Base-by-base conservation (phyloP, 2,329 filamentous ascomycete species). In the Epichloe hybrida region DNA sequence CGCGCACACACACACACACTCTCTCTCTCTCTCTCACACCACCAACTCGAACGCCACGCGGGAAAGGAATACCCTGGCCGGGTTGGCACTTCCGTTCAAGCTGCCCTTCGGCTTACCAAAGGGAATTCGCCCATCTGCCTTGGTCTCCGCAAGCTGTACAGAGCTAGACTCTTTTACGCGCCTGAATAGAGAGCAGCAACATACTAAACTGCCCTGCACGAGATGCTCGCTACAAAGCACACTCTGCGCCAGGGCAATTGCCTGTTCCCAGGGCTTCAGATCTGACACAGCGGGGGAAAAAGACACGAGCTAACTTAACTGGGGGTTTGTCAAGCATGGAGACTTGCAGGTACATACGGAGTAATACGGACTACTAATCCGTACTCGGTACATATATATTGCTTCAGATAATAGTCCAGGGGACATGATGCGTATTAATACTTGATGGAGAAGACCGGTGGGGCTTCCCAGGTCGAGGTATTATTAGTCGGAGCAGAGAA, bases 21-120 rank as follows among this genome's bases (percentile, higher is more conserved):
- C 44, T 36, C 48, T 31, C 48, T 43, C 52, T 7, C 6, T 3
- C 7, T 27, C 23, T 27, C 31, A 34, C 43, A 9, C 41, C 50
- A 45, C 42, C 23, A 36, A 7, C 35, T 49, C 42, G 20, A 17
- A 46, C 53, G 52, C 53, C 53, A 55, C 53, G 40, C 53, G 45
- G 52, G 41, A 52, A 39, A 27, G 48, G 11, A 42, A 35, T 40
- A 39, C 39, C 37, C 23, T 34, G 48, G 23, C 46, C 17, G n/a
- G 27, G 37, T 40, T 37, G 43, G n/a, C 41, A 5, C 11, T 38
- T 42, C 37, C 20, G 36, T 40, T n/a, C 20, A 40, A 12, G 45
- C 46, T 21, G 23, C 46, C 35, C 39, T 20, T 46, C 36, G 27
- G 41, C 46, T 36, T 41, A 34, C 41, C 48, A 39, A 5, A 17